phyloP scores from a whole-genome alignment of 139 green algal species.

The Zygnema circumcarinatum region DNA sequence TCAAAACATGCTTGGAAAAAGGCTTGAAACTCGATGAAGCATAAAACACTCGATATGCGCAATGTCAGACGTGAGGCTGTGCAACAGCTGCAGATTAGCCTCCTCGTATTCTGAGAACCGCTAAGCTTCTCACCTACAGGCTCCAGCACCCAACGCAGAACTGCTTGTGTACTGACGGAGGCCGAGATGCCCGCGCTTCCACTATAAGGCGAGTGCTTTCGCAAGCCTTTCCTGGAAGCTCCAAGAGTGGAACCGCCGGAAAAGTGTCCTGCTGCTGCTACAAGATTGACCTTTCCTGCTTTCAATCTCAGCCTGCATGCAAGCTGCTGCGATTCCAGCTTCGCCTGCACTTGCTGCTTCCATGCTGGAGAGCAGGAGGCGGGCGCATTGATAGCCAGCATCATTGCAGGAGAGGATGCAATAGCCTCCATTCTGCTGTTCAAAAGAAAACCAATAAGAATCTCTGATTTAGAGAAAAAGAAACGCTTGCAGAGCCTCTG shows the following conservation, averaged over 20 bases:
- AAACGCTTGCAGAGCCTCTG: too few species aligned
- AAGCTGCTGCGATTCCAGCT: neutral
- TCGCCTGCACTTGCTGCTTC: neutral
- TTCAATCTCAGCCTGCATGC: neutral
- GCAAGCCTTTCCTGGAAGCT: neutral
- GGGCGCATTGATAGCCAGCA: neutral
- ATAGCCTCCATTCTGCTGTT: neutral
- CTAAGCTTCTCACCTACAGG: neutral
- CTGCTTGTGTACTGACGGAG: neutral
- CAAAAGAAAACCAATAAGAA: neutral
- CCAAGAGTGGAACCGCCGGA: too few species aligned
- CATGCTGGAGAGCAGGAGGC: neutral
- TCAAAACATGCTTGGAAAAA: too few species aligned
- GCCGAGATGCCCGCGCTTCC: neutral
- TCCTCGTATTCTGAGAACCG: too few species aligned
- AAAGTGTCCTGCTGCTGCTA: too few species aligned
- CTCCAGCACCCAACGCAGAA: neutral
- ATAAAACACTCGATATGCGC: too few species aligned
- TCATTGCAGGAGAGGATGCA: neutral
- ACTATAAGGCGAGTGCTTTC: neutral
- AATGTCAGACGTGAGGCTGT: too few species aligned
- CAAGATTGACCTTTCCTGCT: neutral
- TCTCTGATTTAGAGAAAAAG: too few species aligned
- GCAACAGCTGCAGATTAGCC: too few species aligned
- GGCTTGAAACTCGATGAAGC: too few species aligned